phyloP scores from a whole-genome alignment of 805 yeast genomes.

The Hanseniaspora meyeri region DNA sequence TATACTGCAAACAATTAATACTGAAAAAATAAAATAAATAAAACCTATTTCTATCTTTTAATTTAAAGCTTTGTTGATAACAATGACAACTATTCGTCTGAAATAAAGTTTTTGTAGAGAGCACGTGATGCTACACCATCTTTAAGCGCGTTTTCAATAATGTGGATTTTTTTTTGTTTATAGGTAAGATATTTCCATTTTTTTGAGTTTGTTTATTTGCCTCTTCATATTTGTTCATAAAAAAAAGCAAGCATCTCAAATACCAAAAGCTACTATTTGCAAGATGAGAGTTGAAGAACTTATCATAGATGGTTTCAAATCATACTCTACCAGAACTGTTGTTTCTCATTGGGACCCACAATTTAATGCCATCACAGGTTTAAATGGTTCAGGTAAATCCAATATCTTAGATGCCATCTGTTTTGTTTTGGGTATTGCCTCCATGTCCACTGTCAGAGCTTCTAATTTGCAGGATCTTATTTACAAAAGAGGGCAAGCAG shows the following conservation, averaged over 20 bases:
- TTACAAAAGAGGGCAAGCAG: conserved; percentile 95
- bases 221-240: neutral
- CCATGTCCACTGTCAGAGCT: conserved; percentile 92
- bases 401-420: conserved; percentile 94
- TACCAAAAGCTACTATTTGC: neutral
- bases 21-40: conserved; percentile 12
- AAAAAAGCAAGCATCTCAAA: neutral
- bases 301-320: conserved; percentile 93
- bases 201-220: neutral
- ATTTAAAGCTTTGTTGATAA: too few species aligned
- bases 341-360: conserved; percentile 91
- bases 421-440: conserved; percentile 91
- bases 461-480: conserved; percentile 85
- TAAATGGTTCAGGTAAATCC: conserved; percentile 95
- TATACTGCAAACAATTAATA: conserved; percentile 14
- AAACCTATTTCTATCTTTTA: neutral
- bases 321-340: conserved; percentile 93
- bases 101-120: too few species aligned
- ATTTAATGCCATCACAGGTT: conserved; percentile 94
- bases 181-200: too few species aligned
- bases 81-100: too few species aligned
- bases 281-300: conserved; percentile 87
- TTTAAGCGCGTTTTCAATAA: neutral
- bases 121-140: neutral
- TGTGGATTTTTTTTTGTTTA: neutral